Evolutionary conservation across 495 filamentous ascomycete genomes (phyloP).

Genomic region (Halenospora varia): DNA sequence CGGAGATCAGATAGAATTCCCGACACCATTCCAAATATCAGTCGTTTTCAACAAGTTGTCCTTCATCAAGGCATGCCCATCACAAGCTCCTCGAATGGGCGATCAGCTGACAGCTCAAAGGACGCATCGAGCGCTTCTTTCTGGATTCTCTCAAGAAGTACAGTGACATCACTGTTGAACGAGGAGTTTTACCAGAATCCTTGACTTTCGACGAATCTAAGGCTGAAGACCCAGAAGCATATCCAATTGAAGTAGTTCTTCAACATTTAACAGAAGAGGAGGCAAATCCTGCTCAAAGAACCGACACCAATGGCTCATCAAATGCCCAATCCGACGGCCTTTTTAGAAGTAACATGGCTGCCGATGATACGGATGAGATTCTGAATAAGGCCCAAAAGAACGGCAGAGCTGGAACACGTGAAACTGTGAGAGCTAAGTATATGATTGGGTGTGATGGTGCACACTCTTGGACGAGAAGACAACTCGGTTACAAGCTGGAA

Average conservation of each 20-base stretch:
- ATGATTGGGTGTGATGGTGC: constrained; percentile 67
- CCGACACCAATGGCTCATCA: constrained; percentile 26
- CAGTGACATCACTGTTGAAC: constrained; percentile 46
- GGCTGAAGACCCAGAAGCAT: constrained; percentile 40
- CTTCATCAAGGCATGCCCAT: constrained; percentile 37
- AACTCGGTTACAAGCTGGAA: constrained; percentile 53
- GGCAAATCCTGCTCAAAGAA: constrained; percentile 35
- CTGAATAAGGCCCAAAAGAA: constrained; percentile 30
- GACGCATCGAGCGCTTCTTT: constrained; percentile 53
- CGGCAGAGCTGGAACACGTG: constrained; percentile 27
- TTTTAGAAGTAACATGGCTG: constrained; percentile 43
- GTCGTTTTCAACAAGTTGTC: constrained; percentile 49
- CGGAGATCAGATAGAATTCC: constrained; percentile 47
- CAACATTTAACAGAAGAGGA: constrained; percentile 43
- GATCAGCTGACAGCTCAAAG: constrained; percentile 10
- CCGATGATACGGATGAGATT: constrained; percentile 55
- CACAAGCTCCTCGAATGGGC: not conserved
- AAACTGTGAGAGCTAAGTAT: constrained; percentile 56
- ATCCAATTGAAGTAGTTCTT: constrained; percentile 49
- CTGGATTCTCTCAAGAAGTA: constrained; percentile 47
- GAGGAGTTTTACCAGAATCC: constrained; percentile 42
- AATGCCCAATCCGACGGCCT: constrained; percentile 40
- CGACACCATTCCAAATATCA: constrained; percentile 47
- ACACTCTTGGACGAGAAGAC: constrained; percentile 54
- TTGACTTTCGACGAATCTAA: constrained; percentile 39